Conservation (phyloP, 2,329 filamentous ascomycete genomes). For the Xylaria sp. region DNA sequence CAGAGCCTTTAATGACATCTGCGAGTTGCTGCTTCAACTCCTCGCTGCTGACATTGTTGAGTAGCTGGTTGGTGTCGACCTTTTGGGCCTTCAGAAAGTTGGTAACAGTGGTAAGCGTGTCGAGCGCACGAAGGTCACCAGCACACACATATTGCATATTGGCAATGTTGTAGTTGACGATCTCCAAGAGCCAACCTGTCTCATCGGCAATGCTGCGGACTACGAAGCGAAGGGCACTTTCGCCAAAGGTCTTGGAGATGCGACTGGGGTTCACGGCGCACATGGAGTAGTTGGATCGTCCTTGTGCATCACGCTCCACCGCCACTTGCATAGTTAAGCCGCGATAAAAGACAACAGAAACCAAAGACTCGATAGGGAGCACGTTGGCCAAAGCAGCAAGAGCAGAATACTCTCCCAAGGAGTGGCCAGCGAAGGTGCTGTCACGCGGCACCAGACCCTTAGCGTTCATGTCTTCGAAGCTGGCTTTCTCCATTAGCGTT, state of each 20-base stretch:
- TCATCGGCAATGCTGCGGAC: slow-evolving; percentile 94
- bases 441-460: slow-evolving; percentile 96
- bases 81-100: slow-evolving; percentile 98
- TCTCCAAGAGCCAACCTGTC: slow-evolving; percentile 95
- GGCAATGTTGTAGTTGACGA: slow-evolving; percentile 94
- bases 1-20: slow-evolving; percentile 89
- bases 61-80: slow-evolving; percentile 94
- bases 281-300: slow-evolving; percentile 99
- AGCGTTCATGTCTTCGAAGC: slow-evolving; percentile 92
- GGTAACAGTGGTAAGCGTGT: slow-evolving; percentile 80
- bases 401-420: slow-evolving; percentile 96
- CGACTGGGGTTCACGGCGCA: slow-evolving; percentile 98
- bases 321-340: slow-evolving; percentile 99
- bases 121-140: slow-evolving; percentile 75
- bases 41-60: slow-evolving; percentile 85
- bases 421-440: slow-evolving; percentile 98
- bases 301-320: slow-evolving; percentile 91
- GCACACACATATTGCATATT: slow-evolving; percentile 81
- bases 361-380: slow-evolving; percentile 99
- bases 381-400: slow-evolving; percentile 96
- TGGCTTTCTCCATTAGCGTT: slow-evolving; percentile 99
- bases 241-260: slow-evolving; percentile 98
- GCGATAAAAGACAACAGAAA: slow-evolving; percentile 99
- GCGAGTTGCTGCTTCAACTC: slow-evolving; percentile 90
- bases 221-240: slow-evolving; percentile 95